These are phyloP conservation scores for Zea luxurians DNA, from an alignment of 176 grass and related monocot genomes.

Conservation along the genomic window DNA sequence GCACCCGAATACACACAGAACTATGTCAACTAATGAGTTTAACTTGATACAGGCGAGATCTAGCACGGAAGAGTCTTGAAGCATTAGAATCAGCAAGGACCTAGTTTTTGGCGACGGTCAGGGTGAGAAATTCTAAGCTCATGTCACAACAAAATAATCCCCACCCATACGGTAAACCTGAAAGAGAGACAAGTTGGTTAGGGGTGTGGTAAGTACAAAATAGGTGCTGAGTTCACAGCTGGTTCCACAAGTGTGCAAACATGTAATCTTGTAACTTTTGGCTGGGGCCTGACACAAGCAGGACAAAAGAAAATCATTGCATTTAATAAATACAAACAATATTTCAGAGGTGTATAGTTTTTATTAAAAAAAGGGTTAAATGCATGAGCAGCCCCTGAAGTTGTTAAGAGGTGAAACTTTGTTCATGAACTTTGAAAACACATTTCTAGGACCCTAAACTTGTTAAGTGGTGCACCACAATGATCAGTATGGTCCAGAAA, in stretches of 20 bases:
- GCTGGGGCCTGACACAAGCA: background rate
- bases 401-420: too few species aligned
- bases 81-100: conserved; percentile 34
- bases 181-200: conserved; percentile 1
- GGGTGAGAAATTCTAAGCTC: conserved; percentile 26
- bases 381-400: too few species aligned
- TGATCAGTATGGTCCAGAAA: too few species aligned
- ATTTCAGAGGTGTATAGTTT: too few species aligned
- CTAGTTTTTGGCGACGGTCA: conserved; percentile 21
- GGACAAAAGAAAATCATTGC: too few species aligned
- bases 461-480: too few species aligned
- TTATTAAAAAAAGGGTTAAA: too few species aligned
- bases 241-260: background rate
- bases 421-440: too few species aligned
- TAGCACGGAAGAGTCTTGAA: conserved; percentile 29
- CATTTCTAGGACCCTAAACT: too few species aligned
- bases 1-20: conserved; percentile 4
- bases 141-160: conserved; percentile 22
- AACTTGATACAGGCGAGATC: conserved; percentile 28
- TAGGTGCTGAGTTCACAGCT: background rate
- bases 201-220: background rate
- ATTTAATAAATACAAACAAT: too few species aligned
- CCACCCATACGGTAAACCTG: conserved; percentile 36
- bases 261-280: background rate
- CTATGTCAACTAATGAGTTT: conserved; percentile 43